These are phyloP conservation scores for Pyrus hybrid DNA, from an alignment of 331 rosid genomes.

Conservation along the genomic window DNA sequence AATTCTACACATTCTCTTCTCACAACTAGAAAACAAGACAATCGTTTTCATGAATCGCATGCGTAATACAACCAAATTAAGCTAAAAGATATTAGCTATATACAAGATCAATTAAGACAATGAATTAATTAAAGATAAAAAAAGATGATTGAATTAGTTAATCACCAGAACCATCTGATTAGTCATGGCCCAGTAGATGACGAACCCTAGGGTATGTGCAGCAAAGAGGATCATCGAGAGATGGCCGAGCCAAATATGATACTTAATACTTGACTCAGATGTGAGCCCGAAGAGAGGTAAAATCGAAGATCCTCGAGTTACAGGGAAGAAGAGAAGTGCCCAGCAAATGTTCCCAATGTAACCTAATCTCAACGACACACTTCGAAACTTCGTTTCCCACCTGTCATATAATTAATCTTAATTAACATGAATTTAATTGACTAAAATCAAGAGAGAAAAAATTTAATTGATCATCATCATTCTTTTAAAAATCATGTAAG, in stretches of 20 bases:
- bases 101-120: not conserved
- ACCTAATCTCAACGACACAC: slow-evolving; percentile 60
- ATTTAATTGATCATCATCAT: too few relatives aligned
- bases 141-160: too few relatives aligned
- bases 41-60: not conserved
- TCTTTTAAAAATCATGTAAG: too few relatives aligned
- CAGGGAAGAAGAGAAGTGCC: slow-evolving; percentile 74
- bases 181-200: slow-evolving; percentile 57
- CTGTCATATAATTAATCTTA: slow-evolving; percentile 4
- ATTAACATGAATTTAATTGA: not conserved
- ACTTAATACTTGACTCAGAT: slow-evolving; percentile 61
- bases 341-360: slow-evolving; percentile 61
- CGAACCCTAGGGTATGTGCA: slow-evolving; percentile 44
- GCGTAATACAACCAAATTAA: not conserved
- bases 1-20: not conserved
- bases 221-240: slow-evolving; percentile 49
- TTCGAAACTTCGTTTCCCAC: slow-evolving; percentile 63
- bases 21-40: not conserved
- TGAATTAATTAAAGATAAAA: not conserved
- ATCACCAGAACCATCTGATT: slow-evolving; percentile 32
- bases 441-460: not conserved
- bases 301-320: slow-evolving; percentile 57
- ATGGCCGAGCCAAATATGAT: slow-evolving; percentile 75
- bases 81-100: not conserved
- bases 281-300: slow-evolving; percentile 47